These are phyloP conservation scores for Talaromyces marneffei DNA, from an alignment of 2,329 filamentous ascomycete genomes.

Conservation along the genomic window DNA sequence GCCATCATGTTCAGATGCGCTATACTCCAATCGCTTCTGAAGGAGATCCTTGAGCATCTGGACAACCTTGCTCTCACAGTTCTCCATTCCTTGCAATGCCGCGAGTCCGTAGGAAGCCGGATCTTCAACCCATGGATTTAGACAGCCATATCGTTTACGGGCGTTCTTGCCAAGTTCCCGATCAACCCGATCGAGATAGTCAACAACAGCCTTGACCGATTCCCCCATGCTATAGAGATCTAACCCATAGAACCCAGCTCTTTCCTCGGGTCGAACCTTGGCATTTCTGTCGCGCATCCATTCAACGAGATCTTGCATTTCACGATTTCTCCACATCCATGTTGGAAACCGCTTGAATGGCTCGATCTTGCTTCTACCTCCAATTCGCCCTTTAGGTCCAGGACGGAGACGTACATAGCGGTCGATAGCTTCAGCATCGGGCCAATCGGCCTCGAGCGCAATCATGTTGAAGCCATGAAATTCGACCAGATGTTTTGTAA, in stretches of 20 bases:
- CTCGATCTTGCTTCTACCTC: conserved; percentile 26
- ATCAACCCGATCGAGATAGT: conserved; percentile 46
- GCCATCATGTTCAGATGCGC: conserved; percentile 30
- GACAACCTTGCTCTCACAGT: conserved; percentile 45
- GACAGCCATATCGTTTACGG: conserved; percentile 41
- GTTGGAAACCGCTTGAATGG: conserved; percentile 49
- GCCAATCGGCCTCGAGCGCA: conserved; percentile 51
- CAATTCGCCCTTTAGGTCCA: conserved; percentile 29
- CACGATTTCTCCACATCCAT: conserved; percentile 54
- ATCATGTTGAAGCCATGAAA: conserved; percentile 49
- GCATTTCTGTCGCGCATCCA: conserved; percentile 47
- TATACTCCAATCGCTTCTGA: conserved; percentile 39
- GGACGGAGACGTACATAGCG: conserved; percentile 46
- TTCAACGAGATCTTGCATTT: conserved; percentile 47
- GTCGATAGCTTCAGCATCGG: conserved; percentile 48
- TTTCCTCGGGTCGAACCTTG: conserved; percentile 23
- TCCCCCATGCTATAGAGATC: conserved; percentile 48
- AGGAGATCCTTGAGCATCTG: conserved; percentile 44
- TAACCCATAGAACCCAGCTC: conserved; percentile 46
- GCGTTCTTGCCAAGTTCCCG: conserved; percentile 41
- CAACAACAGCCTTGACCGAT: conserved; percentile 43
- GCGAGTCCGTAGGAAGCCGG: conserved; percentile 47
- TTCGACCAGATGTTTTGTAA: conserved; percentile 47
- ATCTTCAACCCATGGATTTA: conserved; percentile 47
- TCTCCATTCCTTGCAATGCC: conserved; percentile 35